Conservation (phyloP, 2,329 filamentous ascomycete species). For the Xylaria sp. region DNA sequence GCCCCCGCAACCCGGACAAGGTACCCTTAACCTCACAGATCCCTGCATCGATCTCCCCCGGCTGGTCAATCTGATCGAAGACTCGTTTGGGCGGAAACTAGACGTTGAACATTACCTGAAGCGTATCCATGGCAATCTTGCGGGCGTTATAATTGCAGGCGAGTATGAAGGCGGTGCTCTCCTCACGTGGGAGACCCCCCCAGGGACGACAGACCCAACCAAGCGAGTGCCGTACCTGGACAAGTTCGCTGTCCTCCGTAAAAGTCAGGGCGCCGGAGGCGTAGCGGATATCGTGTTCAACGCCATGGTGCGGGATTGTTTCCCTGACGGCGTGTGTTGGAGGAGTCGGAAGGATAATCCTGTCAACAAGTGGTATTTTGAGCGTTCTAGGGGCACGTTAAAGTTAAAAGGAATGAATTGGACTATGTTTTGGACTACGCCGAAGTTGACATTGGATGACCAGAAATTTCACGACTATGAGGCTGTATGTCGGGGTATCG, state of each 20-base stretch:
- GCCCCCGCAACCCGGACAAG: slow-evolving; percentile 68
- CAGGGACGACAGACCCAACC: slow-evolving; percentile 64
- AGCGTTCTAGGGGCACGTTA: slow-evolving; percentile 84
- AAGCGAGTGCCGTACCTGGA: slow-evolving; percentile 92
- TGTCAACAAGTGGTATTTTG: slow-evolving; percentile 99
- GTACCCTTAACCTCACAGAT: slow-evolving; percentile 78
- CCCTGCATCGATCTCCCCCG: slow-evolving; percentile 84
- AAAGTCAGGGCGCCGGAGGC: slow-evolving; percentile 87
- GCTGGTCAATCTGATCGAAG: slow-evolving; percentile 87
- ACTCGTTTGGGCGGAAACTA: slow-evolving; percentile 88
- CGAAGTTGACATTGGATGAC: slow-evolving; percentile 67
- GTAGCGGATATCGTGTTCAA: slow-evolving; percentile 98
- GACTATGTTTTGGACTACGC: slow-evolving; percentile 99
- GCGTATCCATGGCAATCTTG: slow-evolving; percentile 83
- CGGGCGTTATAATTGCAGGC: slow-evolving; percentile 92
- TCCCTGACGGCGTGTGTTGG: slow-evolving; percentile 92
- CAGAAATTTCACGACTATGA: slow-evolving; percentile 75
- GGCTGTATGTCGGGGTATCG: slow-evolving; percentile 74
- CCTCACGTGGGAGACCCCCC: slow-evolving; percentile 90
- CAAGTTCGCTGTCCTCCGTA: slow-evolving; percentile 94
- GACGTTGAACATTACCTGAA: slow-evolving; percentile 85
- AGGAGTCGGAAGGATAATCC: slow-evolving; percentile 89
- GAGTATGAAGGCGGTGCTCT: slow-evolving; percentile 97
- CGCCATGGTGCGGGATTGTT: slow-evolving; percentile 89
- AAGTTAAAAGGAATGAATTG: slow-evolving; percentile 86